Base-by-base conservation (phyloP, 148 eudicot species). In the Fagopyrum tataricum region DNA sequence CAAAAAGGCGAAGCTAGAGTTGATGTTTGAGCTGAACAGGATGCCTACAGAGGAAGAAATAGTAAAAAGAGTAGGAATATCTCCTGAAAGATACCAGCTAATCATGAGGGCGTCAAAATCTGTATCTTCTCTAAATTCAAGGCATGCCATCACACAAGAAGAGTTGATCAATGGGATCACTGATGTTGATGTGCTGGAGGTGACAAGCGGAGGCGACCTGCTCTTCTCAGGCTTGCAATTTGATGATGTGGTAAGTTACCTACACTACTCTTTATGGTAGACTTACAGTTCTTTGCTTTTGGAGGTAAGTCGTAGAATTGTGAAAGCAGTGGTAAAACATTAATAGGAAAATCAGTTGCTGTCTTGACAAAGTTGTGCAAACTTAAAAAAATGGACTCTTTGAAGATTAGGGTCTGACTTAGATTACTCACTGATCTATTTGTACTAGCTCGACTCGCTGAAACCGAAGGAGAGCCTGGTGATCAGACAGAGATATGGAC, bases 381-480 rank as follows among this genome's bases (percentile, higher is more conserved):
- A 5, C 13, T 11, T 5, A 31, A 31, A 31, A 31, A 31, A 11
- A 47, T 7, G 51, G 51, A 47, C 37, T 31, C 37, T 3, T 31
- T 31, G 37, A n/a, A n/a, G n/a, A n/a, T n/a, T n/a, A n/a, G n/a
- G n/a, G 9, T 47, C 8, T 47, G 51, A 47, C 51, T 47, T 47
- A 7, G 37, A 52, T n/a, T 20, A 6, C 31, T 20, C 10, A 2
- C 21, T 7, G 26, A 56, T 56, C 62, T 56, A 12, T 62, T 31
- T 70, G 14, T 8, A 6, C 44, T 93, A 95, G 99, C 99, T 95
- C 49, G 99, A 95, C 76, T 95, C 99, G 15, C 82, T 95, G 80
- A 91, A 90, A 75, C 99, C 99, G 3, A 94, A 94, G 84, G 98
- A 94, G 82, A 95, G 92, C 79, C 75, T 95, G 84, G 99, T 95